A percentile compares a stretch with the other conserved stretches of the same genome.
These are phyloP conservation scores for Suillus subalutaceus DNA, from an alignment of 768 basidiomycete genomes.

Conservation along the genomic window DNA sequence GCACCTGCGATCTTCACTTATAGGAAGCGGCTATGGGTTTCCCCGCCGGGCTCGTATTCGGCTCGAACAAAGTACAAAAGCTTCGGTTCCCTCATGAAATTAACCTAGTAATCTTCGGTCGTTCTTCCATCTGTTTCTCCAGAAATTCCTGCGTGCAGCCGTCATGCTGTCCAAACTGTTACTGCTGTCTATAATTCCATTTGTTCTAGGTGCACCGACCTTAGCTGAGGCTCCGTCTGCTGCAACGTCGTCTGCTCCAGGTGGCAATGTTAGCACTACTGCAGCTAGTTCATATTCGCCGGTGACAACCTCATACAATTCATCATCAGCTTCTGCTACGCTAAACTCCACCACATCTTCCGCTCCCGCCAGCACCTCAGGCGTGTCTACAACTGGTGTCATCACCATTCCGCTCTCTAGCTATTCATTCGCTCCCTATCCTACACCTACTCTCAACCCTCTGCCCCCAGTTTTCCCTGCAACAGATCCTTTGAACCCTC, in stretches of 20 bases:
- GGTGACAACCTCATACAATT: neutral
- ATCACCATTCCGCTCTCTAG: slow-evolving; percentile 39
- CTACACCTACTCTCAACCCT: slow-evolving; percentile 53
- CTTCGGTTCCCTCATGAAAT: neutral
- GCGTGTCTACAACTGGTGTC: slow-evolving; percentile 21
- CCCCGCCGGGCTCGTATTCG: neutral
- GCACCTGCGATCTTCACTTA: neutral
- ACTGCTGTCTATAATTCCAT: neutral
- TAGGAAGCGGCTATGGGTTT: neutral
- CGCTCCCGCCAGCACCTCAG: slow-evolving; percentile 8
- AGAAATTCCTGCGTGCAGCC: neutral
- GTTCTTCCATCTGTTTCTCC: neutral
- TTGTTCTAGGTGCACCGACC: neutral
- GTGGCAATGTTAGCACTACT: neutral
- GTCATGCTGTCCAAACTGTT: neutral
- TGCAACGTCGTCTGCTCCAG: neutral
- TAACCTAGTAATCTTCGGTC: neutral
- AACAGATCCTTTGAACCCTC: slow-evolving; percentile 54
- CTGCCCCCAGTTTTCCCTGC: slow-evolving; percentile 52
- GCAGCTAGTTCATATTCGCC: neutral
- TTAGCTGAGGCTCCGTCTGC: neutral
- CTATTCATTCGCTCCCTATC: slow-evolving; percentile 55
- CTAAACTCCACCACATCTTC: neutral
- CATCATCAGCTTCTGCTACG: neutral
- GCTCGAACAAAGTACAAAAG: neutral